A percentile compares a stretch with the other conserved stretches of the same genome.
phyloP scores from a whole-genome alignment of 768 basidiomycete genomes.

The Mycena polygramma region DNA sequence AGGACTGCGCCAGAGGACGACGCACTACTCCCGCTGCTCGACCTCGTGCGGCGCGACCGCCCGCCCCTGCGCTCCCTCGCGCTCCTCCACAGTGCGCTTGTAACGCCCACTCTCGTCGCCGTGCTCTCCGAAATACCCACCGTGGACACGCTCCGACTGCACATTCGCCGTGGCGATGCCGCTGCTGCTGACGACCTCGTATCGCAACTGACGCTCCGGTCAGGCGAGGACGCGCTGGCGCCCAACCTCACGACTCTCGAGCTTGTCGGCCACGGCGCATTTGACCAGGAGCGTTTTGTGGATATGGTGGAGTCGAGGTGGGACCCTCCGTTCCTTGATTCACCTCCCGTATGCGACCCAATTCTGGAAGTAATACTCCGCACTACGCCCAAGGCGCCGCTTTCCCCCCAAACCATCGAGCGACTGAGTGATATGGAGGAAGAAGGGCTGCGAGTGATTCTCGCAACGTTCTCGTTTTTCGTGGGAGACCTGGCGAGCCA shows the following conservation, averaged over 20 bases:
- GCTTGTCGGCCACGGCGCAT: slow-evolving; percentile 9
- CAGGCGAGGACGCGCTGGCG: background rate
- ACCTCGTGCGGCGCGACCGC: slow-evolving; percentile 4
- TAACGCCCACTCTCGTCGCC: slow-evolving; percentile 17
- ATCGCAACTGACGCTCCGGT: background rate
- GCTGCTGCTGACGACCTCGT: slow-evolving; percentile 16
- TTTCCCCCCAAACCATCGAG: background rate
- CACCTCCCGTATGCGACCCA: background rate
- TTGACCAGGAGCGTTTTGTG: slow-evolving; percentile 2
- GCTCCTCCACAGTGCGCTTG: slow-evolving; percentile 2
- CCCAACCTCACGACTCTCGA: slow-evolving; percentile 13
- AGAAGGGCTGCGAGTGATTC: background rate
- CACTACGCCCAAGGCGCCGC: background rate
- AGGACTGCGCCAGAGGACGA: background rate
- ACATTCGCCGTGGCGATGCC: slow-evolving; percentile 1
- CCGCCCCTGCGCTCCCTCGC: slow-evolving; percentile 6
- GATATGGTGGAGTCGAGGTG: slow-evolving; percentile 15
- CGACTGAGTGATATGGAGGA: background rate
- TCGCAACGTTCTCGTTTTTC: background rate
- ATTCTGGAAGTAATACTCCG: background rate
- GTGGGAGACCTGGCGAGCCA: no score
- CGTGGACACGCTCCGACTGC: slow-evolving; percentile 7
- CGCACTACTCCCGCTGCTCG: slow-evolving; percentile 14
- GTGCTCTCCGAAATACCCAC: background rate
- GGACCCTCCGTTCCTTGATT: background rate